Conservation (phyloP, 2,329 filamentous ascomycete species). For the Fusarium subglutinans region DNA sequence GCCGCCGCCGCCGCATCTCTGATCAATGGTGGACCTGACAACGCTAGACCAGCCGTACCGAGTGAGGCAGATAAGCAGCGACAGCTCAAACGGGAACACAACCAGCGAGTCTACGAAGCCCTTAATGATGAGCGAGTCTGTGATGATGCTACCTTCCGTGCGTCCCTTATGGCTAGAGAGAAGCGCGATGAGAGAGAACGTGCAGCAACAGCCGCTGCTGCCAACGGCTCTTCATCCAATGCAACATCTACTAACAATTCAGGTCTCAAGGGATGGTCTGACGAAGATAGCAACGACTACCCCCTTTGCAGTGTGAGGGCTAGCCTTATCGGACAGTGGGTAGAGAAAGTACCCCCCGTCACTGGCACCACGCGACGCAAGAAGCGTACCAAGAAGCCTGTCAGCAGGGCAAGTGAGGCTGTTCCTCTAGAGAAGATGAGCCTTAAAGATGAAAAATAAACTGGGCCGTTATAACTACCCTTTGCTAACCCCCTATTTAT, state of each 20-base stretch:
- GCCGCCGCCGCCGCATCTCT: conserved; percentile 38
- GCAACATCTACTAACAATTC: not conserved
- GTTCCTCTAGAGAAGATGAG: conserved; percentile 17
- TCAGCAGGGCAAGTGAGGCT: not conserved
- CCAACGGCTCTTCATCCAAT: not conserved
- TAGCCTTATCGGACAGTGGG: conserved; percentile 74
- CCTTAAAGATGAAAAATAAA: conserved; percentile 2
- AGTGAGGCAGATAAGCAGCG: conserved; percentile 61
- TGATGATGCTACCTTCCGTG: conserved; percentile 72
- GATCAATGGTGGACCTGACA: conserved; percentile 29
- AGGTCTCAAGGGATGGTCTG: conserved; percentile 65
- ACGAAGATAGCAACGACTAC: conserved; percentile 74
- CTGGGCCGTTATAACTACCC: not conserved
- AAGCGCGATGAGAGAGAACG: conserved; percentile 60
- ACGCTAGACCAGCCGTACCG: conserved; percentile 40
- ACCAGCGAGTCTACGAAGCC: conserved; percentile 73
- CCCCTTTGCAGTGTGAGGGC: conserved; percentile 76
- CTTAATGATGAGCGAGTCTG: conserved; percentile 73
- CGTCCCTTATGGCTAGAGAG: conserved; percentile 70
- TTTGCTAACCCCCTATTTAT: not conserved
- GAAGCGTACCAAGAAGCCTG: conserved; percentile 44
- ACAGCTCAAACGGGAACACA: conserved; percentile 68
- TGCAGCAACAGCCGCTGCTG: not conserved
- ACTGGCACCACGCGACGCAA: conserved; percentile 51
- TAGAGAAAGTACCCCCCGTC: conserved; percentile 65